A percentile compares a stretch with the other conserved stretches of the same genome.
Conservation (phyloP, 768 basidiomycete genomes). For the Phanerochaete sordida region DNA sequence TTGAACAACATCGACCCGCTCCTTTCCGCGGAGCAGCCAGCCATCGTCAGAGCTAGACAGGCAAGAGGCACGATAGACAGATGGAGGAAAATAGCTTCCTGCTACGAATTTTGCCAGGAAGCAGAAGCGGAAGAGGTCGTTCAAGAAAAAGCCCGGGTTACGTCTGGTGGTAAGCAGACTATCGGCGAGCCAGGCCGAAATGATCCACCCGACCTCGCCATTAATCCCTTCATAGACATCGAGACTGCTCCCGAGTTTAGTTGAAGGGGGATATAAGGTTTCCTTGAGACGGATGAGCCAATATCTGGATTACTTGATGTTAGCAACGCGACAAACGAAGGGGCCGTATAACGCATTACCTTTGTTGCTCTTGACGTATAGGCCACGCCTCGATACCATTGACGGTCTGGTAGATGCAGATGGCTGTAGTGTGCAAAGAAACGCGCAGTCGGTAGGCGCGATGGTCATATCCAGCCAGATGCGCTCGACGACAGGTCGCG, state of each 20-base stretch:
- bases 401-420: constrained; percentile 33
- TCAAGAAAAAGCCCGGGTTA: background rate
- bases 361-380: background rate
- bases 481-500: constrained; percentile 27
- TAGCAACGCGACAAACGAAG: no score
- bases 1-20: constrained; percentile 22
- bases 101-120: background rate
- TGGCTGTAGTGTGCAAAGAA: constrained; percentile 43
- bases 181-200: background rate
- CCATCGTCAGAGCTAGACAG: background rate
- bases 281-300: background rate
- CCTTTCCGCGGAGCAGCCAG: background rate
- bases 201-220: background rate
- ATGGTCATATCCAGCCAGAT: constrained; percentile 16
- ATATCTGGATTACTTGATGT: background rate
- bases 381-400: background rate
- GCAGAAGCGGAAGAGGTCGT: background rate
- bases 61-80: background rate
- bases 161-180: background rate
- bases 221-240: background rate
- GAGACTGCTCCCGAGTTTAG: background rate
- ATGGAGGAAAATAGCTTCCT: background rate
- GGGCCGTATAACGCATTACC: background rate
- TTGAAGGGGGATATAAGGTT: background rate
- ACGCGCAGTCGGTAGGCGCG: constrained; percentile 39